Conservation (phyloP, 2,329 filamentous ascomycete species). For the Microthyrium microscopicum region DNA sequence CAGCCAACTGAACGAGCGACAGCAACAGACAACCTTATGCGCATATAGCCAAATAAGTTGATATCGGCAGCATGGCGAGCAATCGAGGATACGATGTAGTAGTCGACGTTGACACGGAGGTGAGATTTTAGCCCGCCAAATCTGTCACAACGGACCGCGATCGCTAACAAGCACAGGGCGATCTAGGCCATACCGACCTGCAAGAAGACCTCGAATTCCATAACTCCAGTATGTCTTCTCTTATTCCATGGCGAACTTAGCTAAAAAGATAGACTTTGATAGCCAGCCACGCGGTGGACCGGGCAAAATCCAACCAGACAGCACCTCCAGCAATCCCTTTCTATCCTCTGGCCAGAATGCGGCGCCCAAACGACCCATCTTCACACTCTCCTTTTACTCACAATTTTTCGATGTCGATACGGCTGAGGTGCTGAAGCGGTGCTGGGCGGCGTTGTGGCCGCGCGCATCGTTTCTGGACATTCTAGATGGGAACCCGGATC, state of each 20-base stretch:
- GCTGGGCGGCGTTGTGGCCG: conserved; percentile 76
- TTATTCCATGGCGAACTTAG: too few relatives aligned
- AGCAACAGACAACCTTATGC: too few relatives aligned
- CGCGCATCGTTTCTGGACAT: conserved; percentile 93
- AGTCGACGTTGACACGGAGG: conserved; percentile 93
- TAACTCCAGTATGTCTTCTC: conserved; percentile 46
- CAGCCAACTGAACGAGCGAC: too few relatives aligned
- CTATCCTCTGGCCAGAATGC: conserved; percentile 11
- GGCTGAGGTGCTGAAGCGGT: conserved; percentile 69
- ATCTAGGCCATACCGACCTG: conserved; percentile 93
- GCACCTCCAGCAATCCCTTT: conserved; percentile 12
- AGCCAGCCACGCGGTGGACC: too few relatives aligned
- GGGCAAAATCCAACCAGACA: conserved; percentile 32
- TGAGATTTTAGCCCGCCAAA: conserved; percentile 24
- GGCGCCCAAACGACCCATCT: conserved; percentile 63
- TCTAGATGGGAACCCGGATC: conserved; percentile 85
- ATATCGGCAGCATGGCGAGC: too few relatives aligned
- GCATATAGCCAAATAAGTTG: too few relatives aligned
- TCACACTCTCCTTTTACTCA: conserved; percentile 83
- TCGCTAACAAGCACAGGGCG: conserved; percentile 38
- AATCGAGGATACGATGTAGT: conserved; percentile 92
- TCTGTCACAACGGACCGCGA: not conserved
- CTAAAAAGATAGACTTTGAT: conserved; percentile 43
- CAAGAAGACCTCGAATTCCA: conserved; percentile 99
- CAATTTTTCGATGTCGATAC: conserved; percentile 99